Evolutionary conservation across 208 protist species (phyloP), one percentile per base, ranked within the genome.

Genomic region (Leishmania arabica): DNA sequence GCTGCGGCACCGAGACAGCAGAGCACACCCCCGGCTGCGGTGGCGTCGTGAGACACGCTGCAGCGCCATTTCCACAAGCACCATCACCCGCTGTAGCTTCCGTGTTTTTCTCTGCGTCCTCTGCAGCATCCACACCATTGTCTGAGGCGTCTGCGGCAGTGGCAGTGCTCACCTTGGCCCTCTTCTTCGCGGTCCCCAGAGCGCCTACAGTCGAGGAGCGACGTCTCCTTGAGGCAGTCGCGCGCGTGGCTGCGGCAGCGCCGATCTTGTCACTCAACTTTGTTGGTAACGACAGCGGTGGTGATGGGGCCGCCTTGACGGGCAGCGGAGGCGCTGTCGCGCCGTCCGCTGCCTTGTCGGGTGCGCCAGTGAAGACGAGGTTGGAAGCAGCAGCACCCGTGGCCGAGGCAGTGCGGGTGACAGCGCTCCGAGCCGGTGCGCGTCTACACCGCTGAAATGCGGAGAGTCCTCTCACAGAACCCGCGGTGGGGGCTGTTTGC

Each of bases 361-460:
- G 11, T 73, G 4, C 27, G 27, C 27, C 40, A 6, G 68, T 27
- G 45, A 19, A 27, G 45, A n/a, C 42, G 2, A 73, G 9, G n/a
- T 45, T 24, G 54, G 42, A 6, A 73, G 68, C 45, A 49, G 6
- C 40, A 73, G 24, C 68, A 51, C 66, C 37, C 34, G 68, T 73
- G 68, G 9, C 27, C 21, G 27, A 73, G 24, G 68, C 68, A 31
- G 68, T 53, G 27, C 7, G 45, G 11, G 49, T 53, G 42, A 37
- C 68, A 49, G 24, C 68, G 31, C 68, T 73, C n/a, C 68, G 42
- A 73, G 68, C 42, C 24, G 68, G 68, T 19, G 68, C 45, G 45
- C 24, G 42, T 19, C 68, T 49, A 24, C 45, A 40, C 45, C 42
- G 68, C 68, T 54, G 37, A 47, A 45, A 54, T 51, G 45, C 45